Evolutionary conservation across 495 filamentous ascomycete species (phyloP).

Genomic region (Apodospora peruviana): DNA sequence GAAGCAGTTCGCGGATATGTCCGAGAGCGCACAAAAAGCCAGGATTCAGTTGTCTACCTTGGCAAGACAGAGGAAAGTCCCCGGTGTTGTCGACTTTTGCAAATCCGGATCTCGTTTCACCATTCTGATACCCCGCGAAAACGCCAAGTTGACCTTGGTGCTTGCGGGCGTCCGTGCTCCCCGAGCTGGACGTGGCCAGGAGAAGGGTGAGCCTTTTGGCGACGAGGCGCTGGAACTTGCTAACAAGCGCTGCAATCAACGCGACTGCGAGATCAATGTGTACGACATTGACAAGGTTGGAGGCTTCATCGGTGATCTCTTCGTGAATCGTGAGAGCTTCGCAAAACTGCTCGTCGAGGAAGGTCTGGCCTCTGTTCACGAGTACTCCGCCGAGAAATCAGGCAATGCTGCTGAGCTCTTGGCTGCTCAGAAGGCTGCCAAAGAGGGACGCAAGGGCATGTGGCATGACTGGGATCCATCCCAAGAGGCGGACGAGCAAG

Average conservation of each 20-base stretch:
- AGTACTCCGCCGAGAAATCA: slow-evolving; percentile 92
- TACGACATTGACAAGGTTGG: slow-evolving; percentile 93
- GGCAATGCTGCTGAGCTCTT: slow-evolving; percentile 82
- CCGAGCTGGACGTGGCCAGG: slow-evolving; percentile 73
- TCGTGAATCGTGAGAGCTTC: slow-evolving; percentile 93
- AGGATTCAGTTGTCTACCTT: slow-evolving; percentile 86
- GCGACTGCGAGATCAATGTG: slow-evolving; percentile 94
- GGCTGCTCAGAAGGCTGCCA: slow-evolving; percentile 81
- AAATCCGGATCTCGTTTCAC: slow-evolving; percentile 94
- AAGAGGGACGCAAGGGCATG: slow-evolving; percentile 76
- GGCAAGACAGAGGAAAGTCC: slow-evolving; percentile 84
- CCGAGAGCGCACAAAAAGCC: slow-evolving; percentile 87
- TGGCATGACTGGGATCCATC: slow-evolving; percentile 94
- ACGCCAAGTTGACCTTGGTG: slow-evolving; percentile 91
- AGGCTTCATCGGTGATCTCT: slow-evolving; percentile 93
- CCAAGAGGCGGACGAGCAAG: slow-evolving; percentile 59
- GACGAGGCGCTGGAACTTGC: slow-evolving; percentile 91
- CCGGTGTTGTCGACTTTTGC: slow-evolving; percentile 93
- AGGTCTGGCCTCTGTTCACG: slow-evolving; percentile 83
- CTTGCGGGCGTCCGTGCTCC: slow-evolving; percentile 93
- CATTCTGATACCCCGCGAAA: slow-evolving; percentile 85
- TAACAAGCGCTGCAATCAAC: slow-evolving; percentile 80
- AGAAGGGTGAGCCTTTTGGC: slow-evolving; percentile 88
- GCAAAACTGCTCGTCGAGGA: slow-evolving; percentile 92
- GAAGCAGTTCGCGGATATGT: slow-evolving; percentile 80